Evolutionary conservation across 768 basidiomycete genomes (phyloP), one percentile per base, ranked within the genome.

Genomic region (Cyclocybe cylindracea): DNA sequence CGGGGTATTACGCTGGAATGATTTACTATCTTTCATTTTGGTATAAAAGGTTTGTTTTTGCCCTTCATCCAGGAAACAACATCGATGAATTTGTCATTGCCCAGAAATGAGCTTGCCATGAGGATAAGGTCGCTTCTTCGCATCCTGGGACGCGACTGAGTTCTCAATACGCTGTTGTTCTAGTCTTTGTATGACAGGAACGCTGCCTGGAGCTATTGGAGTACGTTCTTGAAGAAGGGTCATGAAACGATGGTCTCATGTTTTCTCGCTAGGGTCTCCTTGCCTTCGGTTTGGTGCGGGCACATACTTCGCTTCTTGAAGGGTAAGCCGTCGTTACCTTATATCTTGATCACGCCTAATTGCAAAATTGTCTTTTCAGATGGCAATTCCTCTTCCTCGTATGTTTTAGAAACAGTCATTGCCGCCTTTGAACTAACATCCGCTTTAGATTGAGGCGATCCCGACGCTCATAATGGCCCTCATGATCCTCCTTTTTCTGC

Each of bases 351-450:
- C 19, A 34, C n/a, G 13, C 33, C 16, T 14, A 19, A 46, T 39
- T n/a, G 19, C 8, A 33, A n/a, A 38, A 29, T 37, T 38, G 32
- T 13, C 29, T 14, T 16, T 33, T 8, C 42, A 81, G 80, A 48
- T 84, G 81, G 82, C 82, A 84, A 55, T 84, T 83, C 56, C 70
- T 83, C 19, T 83, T 80, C 63, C 70, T 83, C 10, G 79, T 80
- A 53, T 3, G 70, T 61, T 16, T 8, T 39, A 13, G 39, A 29
- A 8, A 24, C 5, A 24, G 5, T 24, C 24, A 5, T 5, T 7
- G 5, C n/a, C 8, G 5, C 10, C 33, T 33, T 32, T 44, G 4
- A 40, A 29, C 38, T 13, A 24, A 48, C 14, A 6, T 9, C 24
- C 10, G 31, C 39, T 48, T 24, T 24, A 83, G 80, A 74, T 83